Evolutionary conservation across 345 rosid species (phyloP), one percentile per base, ranked within the genome.

Genomic region (Eucalyptus cloeziana): DNA sequence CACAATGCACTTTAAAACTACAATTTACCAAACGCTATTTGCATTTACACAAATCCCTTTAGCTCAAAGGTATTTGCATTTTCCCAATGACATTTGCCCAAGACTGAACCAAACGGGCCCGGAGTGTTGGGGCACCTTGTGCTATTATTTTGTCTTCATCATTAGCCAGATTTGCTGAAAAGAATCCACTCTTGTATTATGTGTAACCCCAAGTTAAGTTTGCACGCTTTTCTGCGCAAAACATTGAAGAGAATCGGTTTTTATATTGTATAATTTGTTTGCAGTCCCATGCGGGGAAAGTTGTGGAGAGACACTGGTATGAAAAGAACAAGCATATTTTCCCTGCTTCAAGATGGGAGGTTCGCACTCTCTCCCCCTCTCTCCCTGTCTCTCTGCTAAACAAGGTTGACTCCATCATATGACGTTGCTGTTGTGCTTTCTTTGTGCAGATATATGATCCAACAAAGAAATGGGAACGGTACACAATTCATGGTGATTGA

Each of bases 291-390:
- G 99, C 99, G 44, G 99, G 99, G 86, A 97, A 98, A 93, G 99
- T 98, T 43, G 99, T 97, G 49, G 99, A 98, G 96, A 96, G 99
- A 92, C 99, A 98, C 92, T 98, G 99, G 99, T 97, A 98, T 40
- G 99, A 98, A 91, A 98, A 97, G 96, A 98, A 98, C 96, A 97
- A 97, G 89, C 99, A 97, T 91, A 98, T 98, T 87, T 98, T 98
- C 90, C 99, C 99, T 49, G 99, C 99, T 93, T 98, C 99, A 16
- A 94, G 99, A 94, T 98, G 99, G 99, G 99, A 97, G 99, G 99
- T 98, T 24, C 10, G 37, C 64, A 16, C 69, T 52, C 47, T 69
- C 79, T 25, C 69, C 76, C 76, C 22, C 27, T 4, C 40, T 87
- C 49, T 6, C 69, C 30, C 33, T 6, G 8, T 30, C 69, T 27